A percentile compares a stretch with the other conserved stretches of the same genome.
Conservation (phyloP, 805 yeast species). For the Saccharomycopsis sp. region DNA sequence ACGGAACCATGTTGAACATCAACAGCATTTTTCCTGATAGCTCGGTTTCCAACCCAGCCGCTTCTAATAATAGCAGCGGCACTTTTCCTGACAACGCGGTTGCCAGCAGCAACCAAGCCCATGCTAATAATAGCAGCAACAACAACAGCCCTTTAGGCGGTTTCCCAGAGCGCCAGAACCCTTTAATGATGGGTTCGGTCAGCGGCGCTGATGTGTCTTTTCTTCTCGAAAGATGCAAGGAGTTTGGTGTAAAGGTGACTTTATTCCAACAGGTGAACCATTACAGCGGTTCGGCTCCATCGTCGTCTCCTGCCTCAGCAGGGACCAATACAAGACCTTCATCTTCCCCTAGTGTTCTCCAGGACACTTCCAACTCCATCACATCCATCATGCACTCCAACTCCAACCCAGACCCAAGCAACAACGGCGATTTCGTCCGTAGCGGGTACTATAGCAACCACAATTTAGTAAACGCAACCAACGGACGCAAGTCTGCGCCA, state of each 20-base stretch:
- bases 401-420: neutral
- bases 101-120: too few species aligned
- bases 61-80: neutral
- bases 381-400: neutral
- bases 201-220: constrained; percentile 46
- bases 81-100: too few species aligned
- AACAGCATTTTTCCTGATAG: neutral
- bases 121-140: too few species aligned
- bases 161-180: neutral
- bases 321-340: neutral
- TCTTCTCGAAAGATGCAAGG: constrained; percentile 49
- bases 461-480: neutral
- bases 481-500: neutral
- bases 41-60: neutral
- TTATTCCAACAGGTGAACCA: neutral
- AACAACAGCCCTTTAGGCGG: neutral
- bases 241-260: neutral
- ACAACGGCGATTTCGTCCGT: neutral
- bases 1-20: neutral
- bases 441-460: neutral
- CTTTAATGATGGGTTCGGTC: constrained; percentile 43
- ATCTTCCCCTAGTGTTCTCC: neutral
- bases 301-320: neutral
- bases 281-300: neutral
- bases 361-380: neutral